Base-by-base conservation (phyloP, 768 basidiomycete genomes). In the Boletus reticulatus region DNA sequence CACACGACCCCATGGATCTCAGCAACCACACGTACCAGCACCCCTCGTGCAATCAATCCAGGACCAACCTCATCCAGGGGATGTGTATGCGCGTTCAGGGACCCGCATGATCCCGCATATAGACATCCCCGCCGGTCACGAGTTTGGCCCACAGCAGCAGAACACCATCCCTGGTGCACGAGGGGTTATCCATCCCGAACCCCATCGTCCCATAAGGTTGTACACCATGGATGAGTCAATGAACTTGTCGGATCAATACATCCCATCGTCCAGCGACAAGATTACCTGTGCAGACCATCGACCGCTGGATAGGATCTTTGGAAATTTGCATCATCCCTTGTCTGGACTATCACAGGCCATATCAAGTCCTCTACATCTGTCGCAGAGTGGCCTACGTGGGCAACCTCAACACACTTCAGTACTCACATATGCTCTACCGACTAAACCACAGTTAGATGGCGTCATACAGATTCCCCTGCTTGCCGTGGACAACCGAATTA, bases 301-400 rank as follows among this genome's bases (percentile, higher is more conserved):
- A 10, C 67, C 65, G n/a, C 59, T 68, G 13, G 67, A 68, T 22
- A 62, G 64, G 12, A 68, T 68, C 20, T 68, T 69, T 42, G 67
- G 55, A n/a, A 32, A 37, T 14, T 11, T 43, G 16, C 45, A 22
- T 19, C 14, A n/a, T n/a, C n/a, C 56, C 39, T 24, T 48, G 8
- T 47, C 48, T 4, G 20, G 22, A 3, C 37, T 20, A 51, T 36
- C 55, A 6, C 53, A 37, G 20, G 8, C 48, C 37, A 53, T 31
- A 42, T 48, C 58, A 11, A 20, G 29, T 44, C 39, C 41, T 0
- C 16, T 22, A 39, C 37, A 51, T 49, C 39, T 16, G 13, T 31
- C 45, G 5, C 55, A 43, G 44, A 56, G 19, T 41, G 56, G 24
- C 57, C 19, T 43, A 12, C 55, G 19, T 36, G 52, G 47, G n/a